Base-by-base conservation (phyloP, 805 yeast genomes). In the Kuraishia piskuri region DNA sequence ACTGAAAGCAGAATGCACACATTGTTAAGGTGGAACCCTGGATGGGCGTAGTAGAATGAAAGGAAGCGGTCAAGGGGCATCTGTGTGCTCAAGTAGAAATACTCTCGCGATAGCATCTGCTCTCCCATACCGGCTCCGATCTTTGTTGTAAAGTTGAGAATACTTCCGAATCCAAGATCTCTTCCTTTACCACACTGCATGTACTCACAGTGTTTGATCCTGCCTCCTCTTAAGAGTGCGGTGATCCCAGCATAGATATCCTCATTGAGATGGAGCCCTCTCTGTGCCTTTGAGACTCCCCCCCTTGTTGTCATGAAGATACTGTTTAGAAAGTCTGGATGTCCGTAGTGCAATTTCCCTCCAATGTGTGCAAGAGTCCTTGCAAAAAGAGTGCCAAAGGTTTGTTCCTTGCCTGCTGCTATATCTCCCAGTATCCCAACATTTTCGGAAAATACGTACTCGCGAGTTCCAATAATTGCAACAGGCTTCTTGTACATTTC, bases 51-150 rank as follows among this genome's bases (percentile, higher is more conserved):
- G 67, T 83, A 88, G 66, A 88, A 87, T 0, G 92, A 83, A 55
- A 87, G 69, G 70, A 88, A 87, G 60, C 94, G 74, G 63, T 88
- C 94, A 56, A 87, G 69, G 1, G 92, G 90, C 40, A 88, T 70
- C 57, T 85, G 89, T 2, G 90, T 83, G 1, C 91, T 87, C 57
- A 88, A 73, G 63, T 87, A 86, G 66, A 80, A 88, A 67, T 87
- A 87, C 65, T 88, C 95, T 60, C 95, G 75, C 3, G 92, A 86
- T 54, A 88, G 74, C 80, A 86, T 82, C 64, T 88, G 95, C 63
- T 88, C 95, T 50, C 94, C 92, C 95, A 88, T 88, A 55, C 94
- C 95, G 53, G 94, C 89, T 49, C 95, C 95, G 67, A 88, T 87
- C 63, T 88, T 88, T 22, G 92, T 84, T 5, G 88, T 86, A 69